Base-by-base conservation (phyloP, 768 basidiomycete genomes). In the Cytidiella melzeri region DNA sequence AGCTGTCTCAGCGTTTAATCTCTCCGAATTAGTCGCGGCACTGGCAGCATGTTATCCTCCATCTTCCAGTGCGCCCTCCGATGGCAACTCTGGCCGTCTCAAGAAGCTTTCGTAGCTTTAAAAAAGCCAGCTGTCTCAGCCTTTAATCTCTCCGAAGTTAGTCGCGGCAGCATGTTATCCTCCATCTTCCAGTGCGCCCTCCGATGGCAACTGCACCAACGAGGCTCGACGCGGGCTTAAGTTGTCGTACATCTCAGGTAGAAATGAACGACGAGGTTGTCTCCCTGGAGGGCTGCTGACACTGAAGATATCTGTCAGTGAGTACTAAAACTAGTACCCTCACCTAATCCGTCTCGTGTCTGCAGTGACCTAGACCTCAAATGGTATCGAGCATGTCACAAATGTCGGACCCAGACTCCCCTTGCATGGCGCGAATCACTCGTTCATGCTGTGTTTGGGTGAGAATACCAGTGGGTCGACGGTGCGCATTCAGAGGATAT, bases 391-490 rank as follows among this genome's bases (percentile, higher is more conserved):
- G n/a, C n/a, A n/a, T n/a, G n/a, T n/a, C n/a, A n/a, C n/a, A n/a
- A n/a, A n/a, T n/a, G n/a, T n/a, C 61, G 27, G 59, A 67, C 18
- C 67, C 74, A 0, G 61, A 67, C 38, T 66, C 72, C 1, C 56
- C 77, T 75, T 11, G 71, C 69, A 0, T 80, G 77, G 74, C 65
- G 77, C 13, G 62, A 67, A 12, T 67, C 74, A 1, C 38, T 76
- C 7, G 58, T 65, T 4, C 58, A 73, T 24, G 55, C 65, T 3
- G 41, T 57, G 6, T 60, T 61, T 24, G 53, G 51, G 0, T 3
- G n/a, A n/a, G n/a, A n/a, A n/a, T n/a, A n/a, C 59, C 45, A 3
- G 21, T 11, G 53, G 67, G 65, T 47, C 42, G 65, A 66, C 13
- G 54, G 53, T 2, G 38, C 59, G 2, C 34, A 57, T 4, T 18